These are phyloP conservation scores for Didymella sp. DNA, from an alignment of 2,329 filamentous ascomycete genomes.

Conservation along the genomic window DNA sequence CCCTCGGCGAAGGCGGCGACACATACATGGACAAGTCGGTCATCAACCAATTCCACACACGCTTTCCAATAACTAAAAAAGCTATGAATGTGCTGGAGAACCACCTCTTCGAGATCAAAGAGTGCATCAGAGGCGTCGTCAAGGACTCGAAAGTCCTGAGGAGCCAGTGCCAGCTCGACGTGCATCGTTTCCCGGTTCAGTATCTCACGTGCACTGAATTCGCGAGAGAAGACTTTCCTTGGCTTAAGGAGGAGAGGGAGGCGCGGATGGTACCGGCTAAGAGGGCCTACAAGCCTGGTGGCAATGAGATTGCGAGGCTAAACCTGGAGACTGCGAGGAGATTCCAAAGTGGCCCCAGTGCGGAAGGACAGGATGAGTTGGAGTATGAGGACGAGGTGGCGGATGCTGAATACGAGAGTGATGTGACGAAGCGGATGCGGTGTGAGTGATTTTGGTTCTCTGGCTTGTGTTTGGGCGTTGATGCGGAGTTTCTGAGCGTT, in stretches of 20 bases:
- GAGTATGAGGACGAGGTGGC: conserved; percentile 19
- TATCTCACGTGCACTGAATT: conserved; percentile 57
- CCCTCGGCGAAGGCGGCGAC: conserved; percentile 51
- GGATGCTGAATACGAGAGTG: conserved; percentile 1
- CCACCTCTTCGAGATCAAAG: conserved; percentile 53
- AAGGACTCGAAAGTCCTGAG: conserved; percentile 46
- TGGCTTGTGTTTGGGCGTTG: neutral
- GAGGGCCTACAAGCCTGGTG: conserved; percentile 32
- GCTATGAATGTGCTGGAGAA: conserved; percentile 53
- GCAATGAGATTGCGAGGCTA: conserved; percentile 38
- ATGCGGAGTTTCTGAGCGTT: neutral
- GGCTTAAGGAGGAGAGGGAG: conserved; percentile 34
- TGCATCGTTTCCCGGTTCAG: conserved; percentile 44
- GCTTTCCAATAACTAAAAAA: conserved; percentile 55
- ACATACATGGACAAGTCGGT: conserved; percentile 53
- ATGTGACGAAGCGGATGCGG: conserved; percentile 7
- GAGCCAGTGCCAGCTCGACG: conserved; percentile 51
- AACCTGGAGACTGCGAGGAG: conserved; percentile 32
- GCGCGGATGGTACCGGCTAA: conserved; percentile 17
- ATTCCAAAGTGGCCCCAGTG: conserved; percentile 17
- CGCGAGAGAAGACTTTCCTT: conserved; percentile 52
- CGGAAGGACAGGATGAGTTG: conserved; percentile 16
- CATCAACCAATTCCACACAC: conserved; percentile 50
- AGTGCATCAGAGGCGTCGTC: conserved; percentile 52
- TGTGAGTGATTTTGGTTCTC: conserved; percentile 8